phyloP scores from a whole-genome alignment of 768 basidiomycete species.

The Dacryopinax spathularia region DNA sequence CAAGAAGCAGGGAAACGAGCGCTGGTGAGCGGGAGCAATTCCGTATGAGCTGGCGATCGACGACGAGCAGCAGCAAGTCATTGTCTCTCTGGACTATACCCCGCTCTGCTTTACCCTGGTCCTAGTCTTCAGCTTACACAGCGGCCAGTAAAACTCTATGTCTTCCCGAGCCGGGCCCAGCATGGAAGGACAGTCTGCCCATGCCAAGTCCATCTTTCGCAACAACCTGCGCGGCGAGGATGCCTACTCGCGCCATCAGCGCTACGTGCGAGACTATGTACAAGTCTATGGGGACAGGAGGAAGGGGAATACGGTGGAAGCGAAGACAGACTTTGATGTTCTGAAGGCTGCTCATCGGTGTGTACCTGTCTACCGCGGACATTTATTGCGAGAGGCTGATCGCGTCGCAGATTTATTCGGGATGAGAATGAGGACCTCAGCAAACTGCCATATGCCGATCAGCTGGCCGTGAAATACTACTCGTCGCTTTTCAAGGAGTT shows the following conservation, averaged over 20 bases:
- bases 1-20: background rate
- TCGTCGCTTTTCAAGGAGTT: slow-evolving; percentile 79
- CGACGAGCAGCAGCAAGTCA: no score
- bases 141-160: no score
- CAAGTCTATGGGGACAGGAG: slow-evolving; percentile 3
- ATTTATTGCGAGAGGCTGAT: background rate
- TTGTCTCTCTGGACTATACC: no score
- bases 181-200: slow-evolving; percentile 6
- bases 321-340: slow-evolving; percentile 28
- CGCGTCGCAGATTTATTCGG: slow-evolving; percentile 53
- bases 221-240: slow-evolving; percentile 20
- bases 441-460: slow-evolving; percentile 58
- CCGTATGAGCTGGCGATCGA: background rate
- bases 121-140: no score
- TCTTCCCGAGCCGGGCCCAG: no score
- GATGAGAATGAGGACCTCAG: slow-evolving; percentile 32
- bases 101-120: no score
- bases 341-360: slow-evolving; percentile 29
- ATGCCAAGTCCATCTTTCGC: slow-evolving; percentile 12
- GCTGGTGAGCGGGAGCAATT: slow-evolving; percentile 1
- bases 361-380: background rate
- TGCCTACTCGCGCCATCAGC: slow-evolving; percentile 23
- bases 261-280: slow-evolving; percentile 13
- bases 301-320: background rate
- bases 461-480: slow-evolving; percentile 81